phyloP scores from a whole-genome alignment of 2,329 filamentous ascomycete genomes.

The Chaetomiaceae sp. region DNA sequence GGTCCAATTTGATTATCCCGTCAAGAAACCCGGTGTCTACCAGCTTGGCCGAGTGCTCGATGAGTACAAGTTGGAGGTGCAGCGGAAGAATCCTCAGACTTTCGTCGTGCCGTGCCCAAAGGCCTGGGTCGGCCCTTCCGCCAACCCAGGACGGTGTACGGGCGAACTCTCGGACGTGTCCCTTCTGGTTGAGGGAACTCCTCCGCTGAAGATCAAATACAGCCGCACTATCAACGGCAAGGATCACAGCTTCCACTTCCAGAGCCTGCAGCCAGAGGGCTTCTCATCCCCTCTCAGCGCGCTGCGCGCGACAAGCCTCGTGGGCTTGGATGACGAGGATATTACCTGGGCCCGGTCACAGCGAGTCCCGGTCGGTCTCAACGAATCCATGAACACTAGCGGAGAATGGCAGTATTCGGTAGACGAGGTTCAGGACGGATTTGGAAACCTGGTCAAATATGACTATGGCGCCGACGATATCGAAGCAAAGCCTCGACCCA shows the following conservation, averaged over 20 bases:
- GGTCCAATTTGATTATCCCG: slow-evolving; percentile 64
- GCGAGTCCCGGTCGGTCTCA: slow-evolving; percentile 74
- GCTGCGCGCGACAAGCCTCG: slow-evolving; percentile 52
- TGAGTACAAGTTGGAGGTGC: slow-evolving; percentile 89
- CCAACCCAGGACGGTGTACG: slow-evolving; percentile 66
- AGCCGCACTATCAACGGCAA: slow-evolving; percentile 81
- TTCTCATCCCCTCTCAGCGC: slow-evolving; percentile 72
- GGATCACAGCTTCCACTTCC: slow-evolving; percentile 80
- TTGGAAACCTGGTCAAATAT: slow-evolving; percentile 83
- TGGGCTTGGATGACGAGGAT: slow-evolving; percentile 58
- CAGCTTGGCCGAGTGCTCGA: slow-evolving; percentile 80
- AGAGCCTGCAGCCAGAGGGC: slow-evolving; percentile 88
- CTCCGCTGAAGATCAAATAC: slow-evolving; percentile 89
- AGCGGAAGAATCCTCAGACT: slow-evolving; percentile 68
- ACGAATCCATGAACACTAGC: slow-evolving; percentile 76
- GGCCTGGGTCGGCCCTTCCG: slow-evolving; percentile 64
- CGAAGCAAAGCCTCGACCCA: slow-evolving; percentile 56
- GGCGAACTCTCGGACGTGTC: slow-evolving; percentile 83
- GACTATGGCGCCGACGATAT: slow-evolving; percentile 61
- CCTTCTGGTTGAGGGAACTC: slow-evolving; percentile 80
- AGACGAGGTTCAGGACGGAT: slow-evolving; percentile 86
- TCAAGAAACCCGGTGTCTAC: slow-evolving; percentile 88
- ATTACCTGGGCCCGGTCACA: slow-evolving; percentile 76
- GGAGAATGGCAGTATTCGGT: slow-evolving; percentile 88
- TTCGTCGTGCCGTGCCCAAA: slow-evolving; percentile 83